Evolutionary conservation across 805 yeast genomes (phyloP), one percentile per base, ranked within the genome.

Genomic region (Metschnikowia similis): DNA sequence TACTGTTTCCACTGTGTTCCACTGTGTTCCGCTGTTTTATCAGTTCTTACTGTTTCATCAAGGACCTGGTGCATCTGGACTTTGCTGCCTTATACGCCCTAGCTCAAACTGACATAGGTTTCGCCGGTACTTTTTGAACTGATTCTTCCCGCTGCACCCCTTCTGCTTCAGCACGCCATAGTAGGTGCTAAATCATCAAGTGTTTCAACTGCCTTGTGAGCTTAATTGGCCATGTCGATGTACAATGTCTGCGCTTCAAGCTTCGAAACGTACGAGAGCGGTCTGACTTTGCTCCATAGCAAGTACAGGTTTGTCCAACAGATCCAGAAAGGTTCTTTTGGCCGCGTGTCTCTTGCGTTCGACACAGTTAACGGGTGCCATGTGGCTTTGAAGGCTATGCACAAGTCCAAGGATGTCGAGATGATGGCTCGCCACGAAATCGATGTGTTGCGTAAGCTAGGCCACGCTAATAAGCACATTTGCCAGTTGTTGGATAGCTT

Each of bases 321-420:
- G 57, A 66, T 81, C 48, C 84, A 81, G 60, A 73, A 71, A 35
- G 88, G 87, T 4, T 75, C 86, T 2, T 83, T 81, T 63, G 87
- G 87, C 17, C 73, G 73, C 50, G 88, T 83, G 2, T 69, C 83
- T 2, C 70, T 79, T 45, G 85, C 84, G 1, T 49, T 65, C 7
- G 80, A 83, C 58, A 49, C 57, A 2, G 39, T 48, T 14, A 54
- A 61, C 9, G 49, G 52, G 31, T 57, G 61, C 13, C 51, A 60
- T 42, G 85, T 81, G 36, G 84, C 85, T 16, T 66, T 83, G 50
- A 83, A 83, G 65, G 71, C 82, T 11, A 70, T 83, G 71, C 65
- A 70, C 55, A 78, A 76, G 59, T 57, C 72, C 26, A 62, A 65
- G 38, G 64, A 77, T 8, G 78, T 78, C 36, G 57, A 66, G 6